Evolutionary conservation across 306 rosid species (phyloP), one percentile per base, ranked within the genome.

Genomic region (Quercus glauca): DNA sequence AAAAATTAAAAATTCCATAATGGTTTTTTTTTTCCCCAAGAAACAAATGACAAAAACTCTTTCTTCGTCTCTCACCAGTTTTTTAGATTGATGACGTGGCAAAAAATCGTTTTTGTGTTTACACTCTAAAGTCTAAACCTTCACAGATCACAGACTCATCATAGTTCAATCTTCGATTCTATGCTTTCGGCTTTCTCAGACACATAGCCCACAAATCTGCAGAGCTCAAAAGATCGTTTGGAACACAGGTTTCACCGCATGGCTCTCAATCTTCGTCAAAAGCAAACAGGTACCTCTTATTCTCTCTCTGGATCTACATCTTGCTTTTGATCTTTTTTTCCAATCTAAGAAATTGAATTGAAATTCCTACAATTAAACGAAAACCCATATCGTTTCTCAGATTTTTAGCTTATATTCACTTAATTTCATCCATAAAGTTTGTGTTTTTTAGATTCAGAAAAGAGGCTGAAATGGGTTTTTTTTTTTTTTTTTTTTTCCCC

Each of bases 221-320:
- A 25, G 79, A 45, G 37, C 51, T 65, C 28, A 49, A 49, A 21
- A 69, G 45, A 55, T 71, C 12, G 35, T 28, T 19, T 3, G 79
- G 56, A 28, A 9, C 53, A 35, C 52, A 20, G 68, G 68, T 37
- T 81, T 78, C 63, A 19, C 26, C 17, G 83, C 70, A 89, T 91
- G 96, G 76, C 88, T 69, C 88, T 91, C 73, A 91, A 87, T 86
- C 93, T 91, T 71, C 96, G 91, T 73, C 90, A 84, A 20, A 82
- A 85, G 75, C 93, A 91, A 79, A 87, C 90, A 28, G 91, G 95
- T 91, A 74, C 68, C 33, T 57, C 20, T 28, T 41, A 8, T 41
- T 41, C 29, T 15, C 28, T 55, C 28, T 80, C 31, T 58, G 10
- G 33, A 19, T 64, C 21, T 76, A 61, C 3, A 77, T 64, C 23